phyloP scores from a whole-genome alignment of 495 filamentous ascomycete genomes.

The Penicillium taxi region DNA sequence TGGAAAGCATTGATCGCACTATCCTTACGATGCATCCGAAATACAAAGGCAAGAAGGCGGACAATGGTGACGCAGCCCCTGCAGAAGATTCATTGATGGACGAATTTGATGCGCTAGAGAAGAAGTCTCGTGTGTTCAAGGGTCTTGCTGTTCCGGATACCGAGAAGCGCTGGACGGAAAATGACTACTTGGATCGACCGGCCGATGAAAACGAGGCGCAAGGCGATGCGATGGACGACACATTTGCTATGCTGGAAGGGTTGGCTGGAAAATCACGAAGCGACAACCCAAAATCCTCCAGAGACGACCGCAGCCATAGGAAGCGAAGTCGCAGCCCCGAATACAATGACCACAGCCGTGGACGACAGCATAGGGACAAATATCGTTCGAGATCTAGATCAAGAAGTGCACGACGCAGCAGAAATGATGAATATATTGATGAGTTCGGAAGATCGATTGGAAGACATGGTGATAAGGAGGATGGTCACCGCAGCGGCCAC shows the following conservation, averaged over 20 bases:
- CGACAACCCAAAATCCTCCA: constrained; percentile 24
- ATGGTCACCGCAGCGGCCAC: constrained; percentile 35
- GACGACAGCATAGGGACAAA: constrained; percentile 43
- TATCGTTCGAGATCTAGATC: constrained; percentile 53
- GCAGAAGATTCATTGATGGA: constrained; percentile 28
- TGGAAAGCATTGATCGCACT: constrained; percentile 84
- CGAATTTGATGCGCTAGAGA: constrained; percentile 42
- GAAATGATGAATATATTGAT: constrained; percentile 52
- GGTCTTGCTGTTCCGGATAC: constrained; percentile 84
- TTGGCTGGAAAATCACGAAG: constrained; percentile 62
- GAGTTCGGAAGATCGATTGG: constrained; percentile 50
- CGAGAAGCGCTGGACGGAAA: constrained; percentile 50
- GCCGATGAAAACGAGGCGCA: constrained; percentile 29
- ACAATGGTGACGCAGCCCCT: constrained; percentile 12
- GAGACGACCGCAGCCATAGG: constrained; percentile 36
- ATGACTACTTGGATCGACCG: constrained; percentile 29
- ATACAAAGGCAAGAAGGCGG: constrained; percentile 49
- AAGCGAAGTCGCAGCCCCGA: constrained; percentile 72
- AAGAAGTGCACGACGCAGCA: constrained; percentile 36
- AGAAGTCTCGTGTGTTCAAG: constrained; percentile 74
- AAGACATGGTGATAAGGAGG: constrained; percentile 32
- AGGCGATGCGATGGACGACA: constrained; percentile 77
- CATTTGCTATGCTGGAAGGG: constrained; percentile 81
- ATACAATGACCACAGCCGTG: constrained; percentile 48
- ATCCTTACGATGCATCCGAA: constrained; percentile 87